These are phyloP conservation scores for Phaffomyces antillensis DNA, from an alignment of 805 yeast species.

Conservation along the genomic window DNA sequence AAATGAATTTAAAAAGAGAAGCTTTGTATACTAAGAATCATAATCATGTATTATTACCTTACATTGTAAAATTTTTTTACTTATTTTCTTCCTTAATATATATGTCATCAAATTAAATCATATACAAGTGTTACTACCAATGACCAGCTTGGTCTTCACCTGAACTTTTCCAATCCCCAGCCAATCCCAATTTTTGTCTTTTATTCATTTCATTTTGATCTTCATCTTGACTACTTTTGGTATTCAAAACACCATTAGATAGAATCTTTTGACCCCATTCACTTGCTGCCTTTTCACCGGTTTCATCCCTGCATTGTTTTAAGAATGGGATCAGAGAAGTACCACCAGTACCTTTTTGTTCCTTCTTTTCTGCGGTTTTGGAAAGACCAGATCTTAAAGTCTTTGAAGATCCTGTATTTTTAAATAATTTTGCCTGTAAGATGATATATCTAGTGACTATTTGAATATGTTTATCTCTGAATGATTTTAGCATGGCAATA, in stretches of 20 bases:
- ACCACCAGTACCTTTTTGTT: constrained; percentile 87
- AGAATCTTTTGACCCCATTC: constrained; percentile 78
- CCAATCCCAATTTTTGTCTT: constrained; percentile 25
- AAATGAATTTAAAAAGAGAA: constrained; percentile 21
- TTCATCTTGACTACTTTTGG: constrained; percentile 7
- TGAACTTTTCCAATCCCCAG: constrained; percentile 24
- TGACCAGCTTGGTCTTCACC: constrained; percentile 27
- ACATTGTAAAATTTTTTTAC: neutral
- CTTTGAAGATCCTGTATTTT: constrained; percentile 44
- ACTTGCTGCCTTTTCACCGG: constrained; percentile 91
- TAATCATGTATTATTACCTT: neutral
- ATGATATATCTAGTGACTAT: constrained; percentile 84
- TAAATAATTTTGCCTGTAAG: constrained; percentile 60
- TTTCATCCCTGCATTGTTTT: constrained; percentile 93
- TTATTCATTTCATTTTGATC: constrained; percentile 12
- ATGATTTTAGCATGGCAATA: constrained; percentile 77
- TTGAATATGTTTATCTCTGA: constrained; percentile 90
- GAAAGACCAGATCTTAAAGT: constrained; percentile 59
- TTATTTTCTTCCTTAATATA: neutral
- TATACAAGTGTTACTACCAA: constrained; percentile 18
- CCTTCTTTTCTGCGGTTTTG: constrained; percentile 42
- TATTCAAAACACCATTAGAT: constrained; percentile 39
- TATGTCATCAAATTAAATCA: neutral
- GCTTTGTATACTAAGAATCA: neutral
- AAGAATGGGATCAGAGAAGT: constrained; percentile 85